phyloP scores from a whole-genome alignment of 2,329 filamentous ascomycete genomes.

The Aspergillus fijiensis region DNA sequence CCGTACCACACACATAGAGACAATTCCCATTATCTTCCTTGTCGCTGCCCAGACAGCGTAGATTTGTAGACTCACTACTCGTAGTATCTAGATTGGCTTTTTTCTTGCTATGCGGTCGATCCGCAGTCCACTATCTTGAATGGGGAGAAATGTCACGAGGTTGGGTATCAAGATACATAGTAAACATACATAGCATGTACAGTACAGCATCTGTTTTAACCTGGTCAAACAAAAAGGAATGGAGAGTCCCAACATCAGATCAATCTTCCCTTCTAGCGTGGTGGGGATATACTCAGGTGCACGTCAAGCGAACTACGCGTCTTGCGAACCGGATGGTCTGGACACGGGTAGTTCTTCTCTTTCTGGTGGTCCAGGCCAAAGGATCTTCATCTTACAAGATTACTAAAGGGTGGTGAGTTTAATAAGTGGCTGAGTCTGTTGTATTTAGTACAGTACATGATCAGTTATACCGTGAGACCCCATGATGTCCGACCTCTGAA shows the following conservation, averaged over 20 bases:
- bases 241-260: background rate
- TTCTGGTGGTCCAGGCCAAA: conserved; percentile 16
- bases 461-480: background rate
- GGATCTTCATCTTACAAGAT: conserved; percentile 20
- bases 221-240: background rate
- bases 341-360: conserved; percentile 5
- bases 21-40: too few species aligned
- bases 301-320: conserved; percentile 13
- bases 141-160: background rate
- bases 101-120: background rate
- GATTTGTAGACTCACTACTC: too few species aligned
- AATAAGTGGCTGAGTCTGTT: background rate
- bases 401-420: background rate
- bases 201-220: background rate
- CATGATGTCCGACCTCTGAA: background rate
- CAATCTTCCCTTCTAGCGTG: too few species aligned
- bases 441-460: background rate
- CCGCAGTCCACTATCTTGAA: background rate
- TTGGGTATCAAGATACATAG: background rate
- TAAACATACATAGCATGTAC: background rate
- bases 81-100: too few species aligned
- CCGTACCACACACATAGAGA: too few species aligned
- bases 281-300: conserved; percentile 8
- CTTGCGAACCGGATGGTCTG: conserved; percentile 10
- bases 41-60: too few species aligned